Evolutionary conservation across 257 asterid species (phyloP), one percentile per base, ranked within the genome.

Genomic region (Ajuga chamaepitys): DNA sequence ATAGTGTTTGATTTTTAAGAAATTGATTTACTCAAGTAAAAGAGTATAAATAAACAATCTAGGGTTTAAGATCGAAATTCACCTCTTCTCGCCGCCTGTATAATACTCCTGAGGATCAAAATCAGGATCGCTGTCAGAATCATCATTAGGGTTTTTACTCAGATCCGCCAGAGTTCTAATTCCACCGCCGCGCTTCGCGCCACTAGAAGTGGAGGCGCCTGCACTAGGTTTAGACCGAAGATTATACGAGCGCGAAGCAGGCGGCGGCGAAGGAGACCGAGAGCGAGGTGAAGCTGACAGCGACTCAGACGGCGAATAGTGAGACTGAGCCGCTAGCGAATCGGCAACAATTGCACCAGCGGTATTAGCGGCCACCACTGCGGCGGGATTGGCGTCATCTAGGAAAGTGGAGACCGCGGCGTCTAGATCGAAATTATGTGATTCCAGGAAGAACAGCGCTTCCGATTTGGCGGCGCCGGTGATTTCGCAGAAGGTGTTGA

Each of bases 51-150:
- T 41, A 1, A 37, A 9, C 1, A 45, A 9, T 9, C 35, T 7
- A 53, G 25, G 10, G 32, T 2, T 35, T 17, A 8, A 1, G 24
- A 18, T 1, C 1, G 5, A n/a, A 44, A 6, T 9, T 42, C 59
- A 91, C 97, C 97, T 91, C 78, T 86, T 88, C 59, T 88, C 85
- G 2, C 97, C 96, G 17, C 97, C 96, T 6, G 96, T 83, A 53
- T 88, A 86, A 69, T 80, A 88, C 79, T 83, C 95, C 77, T 83
- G 89, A 18, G 89, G 96, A 70, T 84, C 79, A 75, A 47, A 82
- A 80, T 88, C 97, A n/a, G 91, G 74, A 65, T 91, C 96, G 63
- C 82, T 75, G 61, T 73, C 88, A 24, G 88, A 74, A 28, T 77
- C 79, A 12, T 69, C 85, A 11, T 45, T 75, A 44, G 75, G 65